Conservation (phyloP, 148 eudicot species). For the Arbutus unedo region DNA sequence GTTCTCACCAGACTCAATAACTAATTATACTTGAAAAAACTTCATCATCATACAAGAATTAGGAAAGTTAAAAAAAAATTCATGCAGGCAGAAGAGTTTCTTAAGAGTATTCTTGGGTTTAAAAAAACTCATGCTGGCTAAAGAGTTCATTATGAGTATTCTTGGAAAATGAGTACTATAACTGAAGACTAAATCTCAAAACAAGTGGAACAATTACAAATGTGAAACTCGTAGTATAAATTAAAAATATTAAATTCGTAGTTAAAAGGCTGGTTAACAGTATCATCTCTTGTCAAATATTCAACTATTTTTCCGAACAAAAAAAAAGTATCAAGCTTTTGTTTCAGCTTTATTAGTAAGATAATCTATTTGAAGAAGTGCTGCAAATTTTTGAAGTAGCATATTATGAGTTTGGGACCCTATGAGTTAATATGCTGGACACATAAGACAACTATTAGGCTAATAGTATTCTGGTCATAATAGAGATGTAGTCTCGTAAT, state of each 20-base stretch:
- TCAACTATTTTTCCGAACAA: too few species aligned
- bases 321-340: too few species aligned
- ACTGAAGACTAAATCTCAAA: background rate
- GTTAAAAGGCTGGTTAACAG: background rate
- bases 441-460: background rate
- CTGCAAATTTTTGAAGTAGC: background rate
- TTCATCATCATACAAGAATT: background rate
- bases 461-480: background rate
- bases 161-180: background rate
- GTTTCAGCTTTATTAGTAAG: too few species aligned
- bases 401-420: background rate
- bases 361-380: background rate
- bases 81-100: background rate
- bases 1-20: background rate
- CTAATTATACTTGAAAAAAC: background rate
- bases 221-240: too few species aligned
- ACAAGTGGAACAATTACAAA: too few species aligned
- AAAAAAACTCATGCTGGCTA: background rate
- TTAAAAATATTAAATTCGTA: background rate
- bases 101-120: background rate
- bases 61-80: background rate
- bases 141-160: background rate
- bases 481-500: background rate
- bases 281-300: too few species aligned
- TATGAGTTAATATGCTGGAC: background rate